These are phyloP conservation scores for Hysterangium stoloniferum DNA, from an alignment of 768 basidiomycete species.

Conservation along the genomic window DNA sequence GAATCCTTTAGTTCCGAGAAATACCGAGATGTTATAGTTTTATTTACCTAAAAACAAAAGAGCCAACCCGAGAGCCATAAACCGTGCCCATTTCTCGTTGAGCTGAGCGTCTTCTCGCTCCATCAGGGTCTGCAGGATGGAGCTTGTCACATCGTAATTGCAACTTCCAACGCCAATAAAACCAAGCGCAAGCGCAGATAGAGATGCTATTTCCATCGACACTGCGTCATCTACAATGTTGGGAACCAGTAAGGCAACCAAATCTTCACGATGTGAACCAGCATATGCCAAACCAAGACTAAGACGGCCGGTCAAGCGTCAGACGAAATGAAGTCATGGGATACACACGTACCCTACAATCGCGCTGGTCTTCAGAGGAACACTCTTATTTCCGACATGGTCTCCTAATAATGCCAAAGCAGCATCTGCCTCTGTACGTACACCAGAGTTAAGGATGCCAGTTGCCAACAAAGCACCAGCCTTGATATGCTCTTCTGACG, in stretches of 20 bases:
- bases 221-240: constrained; percentile 72
- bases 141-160: constrained; percentile 84
- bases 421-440: constrained; percentile 89
- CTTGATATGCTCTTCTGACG: constrained; percentile 94
- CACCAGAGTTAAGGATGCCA: constrained; percentile 82
- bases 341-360: constrained; percentile 52
- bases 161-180: constrained; percentile 95
- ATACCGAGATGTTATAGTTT: constrained; percentile 10
- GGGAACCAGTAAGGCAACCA: constrained; percentile 71
- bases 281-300: constrained; percentile 89
- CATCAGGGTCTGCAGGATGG: constrained; percentile 88
- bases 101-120: constrained; percentile 69
- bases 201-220: constrained; percentile 82
- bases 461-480: constrained; percentile 93
- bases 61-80: constrained; percentile 83
- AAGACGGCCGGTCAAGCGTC: background rate
- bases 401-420: constrained; percentile 87
- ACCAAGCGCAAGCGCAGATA: constrained; percentile 83
- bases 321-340: background rate
- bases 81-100: constrained; percentile 91
- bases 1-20: background rate
- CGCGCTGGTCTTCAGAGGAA: constrained; percentile 76
- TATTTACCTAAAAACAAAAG: constrained; percentile 80
- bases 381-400: constrained; percentile 80
- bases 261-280: constrained; percentile 86